phyloP scores from a whole-genome alignment of 2,329 filamentous ascomycete species.

The Didymella glomerata region DNA sequence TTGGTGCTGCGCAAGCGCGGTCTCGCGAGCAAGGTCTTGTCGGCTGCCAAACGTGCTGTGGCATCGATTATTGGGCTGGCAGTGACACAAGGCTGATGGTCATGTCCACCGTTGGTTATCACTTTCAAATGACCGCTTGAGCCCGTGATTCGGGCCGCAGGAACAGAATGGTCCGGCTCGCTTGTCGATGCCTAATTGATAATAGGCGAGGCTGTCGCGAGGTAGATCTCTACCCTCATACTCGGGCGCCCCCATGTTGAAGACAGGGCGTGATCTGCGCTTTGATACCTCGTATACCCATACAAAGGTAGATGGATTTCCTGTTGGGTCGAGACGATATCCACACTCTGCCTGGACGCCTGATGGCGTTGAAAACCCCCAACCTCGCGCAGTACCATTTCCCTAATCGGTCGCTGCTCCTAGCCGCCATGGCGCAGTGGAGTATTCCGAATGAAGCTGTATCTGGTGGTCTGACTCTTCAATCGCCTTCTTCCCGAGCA shows the following conservation, averaged over 20 bases:
- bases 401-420: not conserved
- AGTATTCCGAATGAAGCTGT: too few species aligned
- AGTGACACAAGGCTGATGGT: constrained; percentile 11
- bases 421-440: not conserved
- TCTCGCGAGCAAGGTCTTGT: not conserved
- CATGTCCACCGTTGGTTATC: constrained; percentile 2
- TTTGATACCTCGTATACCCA: not conserved
- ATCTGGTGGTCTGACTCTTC: not conserved
- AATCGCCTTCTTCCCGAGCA: not conserved
- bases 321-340: not conserved
- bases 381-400: not conserved
- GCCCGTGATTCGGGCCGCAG: constrained; percentile 16
- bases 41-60: not conserved
- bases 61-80: not conserved
- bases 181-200: constrained; percentile 17
- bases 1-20: not conserved
- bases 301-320: not conserved
- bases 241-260: not conserved
- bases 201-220: constrained; percentile 11
- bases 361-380: not conserved
- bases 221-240: constrained; percentile 11
- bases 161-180: constrained; percentile 9
- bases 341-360: not conserved
- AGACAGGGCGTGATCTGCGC: constrained; percentile 12
- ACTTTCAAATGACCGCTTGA: constrained; percentile 13